Conservation (phyloP, 1,284 basidiomycete genomes). For the Ustilago cynodontis region DNA sequence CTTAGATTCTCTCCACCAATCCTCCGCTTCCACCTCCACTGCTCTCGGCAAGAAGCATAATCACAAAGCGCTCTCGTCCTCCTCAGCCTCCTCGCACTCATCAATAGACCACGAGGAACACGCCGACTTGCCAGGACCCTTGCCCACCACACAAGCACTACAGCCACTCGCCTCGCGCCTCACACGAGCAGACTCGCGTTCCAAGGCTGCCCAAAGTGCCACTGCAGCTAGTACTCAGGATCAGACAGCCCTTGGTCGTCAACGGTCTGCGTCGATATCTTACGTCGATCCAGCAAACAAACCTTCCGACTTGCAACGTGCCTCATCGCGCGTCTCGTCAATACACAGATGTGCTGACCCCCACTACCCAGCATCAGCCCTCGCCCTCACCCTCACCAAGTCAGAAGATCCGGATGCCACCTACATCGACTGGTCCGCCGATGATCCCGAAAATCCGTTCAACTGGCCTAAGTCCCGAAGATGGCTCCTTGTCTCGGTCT, state of each 20-base stretch:
- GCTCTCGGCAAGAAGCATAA: conserved; percentile 4
- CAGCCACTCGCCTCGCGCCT: conserved; percentile 43
- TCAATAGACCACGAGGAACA: conserved; percentile 35
- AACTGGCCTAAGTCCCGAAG: conserved; percentile 51
- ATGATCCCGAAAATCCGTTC: conserved; percentile 58
- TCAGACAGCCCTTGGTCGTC: conserved; percentile 8
- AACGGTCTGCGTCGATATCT: conserved; percentile 32
- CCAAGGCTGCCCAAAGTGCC: not conserved
- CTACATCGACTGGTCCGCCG: conserved; percentile 56
- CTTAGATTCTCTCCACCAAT: conserved; percentile 13
- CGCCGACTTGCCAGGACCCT: conserved; percentile 35
- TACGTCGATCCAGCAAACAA: conserved; percentile 36
- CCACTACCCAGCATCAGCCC: conserved; percentile 36
- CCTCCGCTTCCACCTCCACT: conserved; percentile 15
- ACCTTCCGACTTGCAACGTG: conserved; percentile 34
- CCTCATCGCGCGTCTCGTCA: conserved; percentile 43
- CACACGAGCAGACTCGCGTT: conserved; percentile 23
- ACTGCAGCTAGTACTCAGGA: not conserved
- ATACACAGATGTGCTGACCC: conserved; percentile 41
- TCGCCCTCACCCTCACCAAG: conserved; percentile 48
- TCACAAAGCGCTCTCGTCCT: conserved; percentile 3
- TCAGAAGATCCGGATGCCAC: conserved; percentile 41
- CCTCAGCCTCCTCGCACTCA: conserved; percentile 22
- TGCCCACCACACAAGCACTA: conserved; percentile 31
- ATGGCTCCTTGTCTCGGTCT: conserved; percentile 44